A percentile compares a stretch with the other conserved stretches of the same genome.
These are phyloP conservation scores for Codiaeum variegatum DNA, from an alignment of 441 rosid species.

Conservation along the genomic window DNA sequence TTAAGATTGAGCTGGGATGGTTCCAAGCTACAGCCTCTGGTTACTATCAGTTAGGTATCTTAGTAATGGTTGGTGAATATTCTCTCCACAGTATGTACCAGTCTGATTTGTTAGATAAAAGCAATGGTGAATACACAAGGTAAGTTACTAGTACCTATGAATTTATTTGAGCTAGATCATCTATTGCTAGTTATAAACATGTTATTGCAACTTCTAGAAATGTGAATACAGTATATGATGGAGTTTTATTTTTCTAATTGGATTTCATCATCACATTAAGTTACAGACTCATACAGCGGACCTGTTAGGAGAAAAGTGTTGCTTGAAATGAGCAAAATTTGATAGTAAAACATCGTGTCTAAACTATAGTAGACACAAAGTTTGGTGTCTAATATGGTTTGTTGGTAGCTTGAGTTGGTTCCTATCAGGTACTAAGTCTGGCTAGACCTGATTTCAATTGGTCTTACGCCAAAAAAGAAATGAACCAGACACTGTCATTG, in stretches of 20 bases:
- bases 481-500: not conserved
- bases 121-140: conserved; percentile 57
- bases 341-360: no score
- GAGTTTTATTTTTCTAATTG: not conserved
- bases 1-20: conserved; percentile 88
- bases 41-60: conserved; percentile 89
- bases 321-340: no score
- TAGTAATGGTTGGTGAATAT: conserved; percentile 69
- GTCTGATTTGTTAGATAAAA: conserved; percentile 41
- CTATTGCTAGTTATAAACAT: not conserved
- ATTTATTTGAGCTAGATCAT: not conserved
- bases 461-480: not conserved
- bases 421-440: not conserved
- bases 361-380: no score
- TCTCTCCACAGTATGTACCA: conserved; percentile 37
- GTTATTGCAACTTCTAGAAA: not conserved
- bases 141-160: conserved; percentile 19
- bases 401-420: no score
- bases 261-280: not conserved
- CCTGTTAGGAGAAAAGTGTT: no score
- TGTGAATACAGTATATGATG: not conserved
- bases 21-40: conserved; percentile 98
- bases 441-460: not conserved
- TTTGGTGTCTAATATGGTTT: no score
- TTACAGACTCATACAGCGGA: not conserved